Base-by-base conservation (phyloP, 331 rosid genomes). In the Malus hybrid region DNA sequence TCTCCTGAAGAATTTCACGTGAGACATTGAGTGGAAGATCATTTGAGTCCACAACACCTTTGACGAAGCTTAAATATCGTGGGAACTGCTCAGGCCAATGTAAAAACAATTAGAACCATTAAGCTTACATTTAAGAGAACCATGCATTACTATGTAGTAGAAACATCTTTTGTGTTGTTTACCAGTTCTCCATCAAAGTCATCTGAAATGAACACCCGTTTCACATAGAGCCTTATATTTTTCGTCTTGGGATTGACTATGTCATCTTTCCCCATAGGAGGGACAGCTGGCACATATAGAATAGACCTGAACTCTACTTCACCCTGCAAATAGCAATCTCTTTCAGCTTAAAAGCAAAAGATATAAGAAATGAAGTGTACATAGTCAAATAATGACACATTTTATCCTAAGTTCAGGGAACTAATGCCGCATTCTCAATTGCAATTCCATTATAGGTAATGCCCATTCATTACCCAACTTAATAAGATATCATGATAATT, bases 111-210 rank as follows among this genome's bases (percentile, higher is more conserved):
- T 10, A 87, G 77, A 57, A 79, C 42, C 50, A 75, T 36, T 34
- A 22, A 26, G 24, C 26, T 36, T 9, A 34, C 58, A 46, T 68
- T 62, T 60, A 42, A 18, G 29, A 74, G 48, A 39, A 57, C 9
- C 48, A 67, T 16, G 56, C 68, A 78, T 30, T 52, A 53, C 55
- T 55, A n/a, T 13, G 8, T 52, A 28, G 24, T 9, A 46, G 32
- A 24, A 32, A 11, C 3, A 8, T 2, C 18, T 63, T 33, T 57
- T 77, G 55, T 69, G 68, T 62, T 15, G 14, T 70, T 73, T 95
- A 95, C 99, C 99, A 95, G 81, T 83, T 95, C 99, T 80, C 98
- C 99, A 82, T 95, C 97, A 66, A 92, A 95, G 83, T 92, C 97
- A 76, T 95, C 96, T 73, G 99, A 95, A 86, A 95, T 92, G 89